Conservation (phyloP, 1,139 yeast species). For the Blastobotrys elegans region DNA sequence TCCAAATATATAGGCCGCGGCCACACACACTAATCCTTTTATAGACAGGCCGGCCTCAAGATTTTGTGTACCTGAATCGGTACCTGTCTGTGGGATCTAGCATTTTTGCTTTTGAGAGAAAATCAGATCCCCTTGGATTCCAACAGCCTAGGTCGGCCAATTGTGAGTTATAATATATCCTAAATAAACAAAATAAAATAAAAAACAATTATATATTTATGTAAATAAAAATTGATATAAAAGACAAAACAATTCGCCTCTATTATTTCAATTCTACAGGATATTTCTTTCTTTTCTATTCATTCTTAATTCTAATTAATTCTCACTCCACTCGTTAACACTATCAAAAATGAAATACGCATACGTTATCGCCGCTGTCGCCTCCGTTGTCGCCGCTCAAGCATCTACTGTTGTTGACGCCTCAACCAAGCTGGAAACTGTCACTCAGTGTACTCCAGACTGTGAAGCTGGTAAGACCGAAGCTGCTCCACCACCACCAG, state of each 20-base stretch:
- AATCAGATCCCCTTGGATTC: no score
- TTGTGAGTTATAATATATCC: no score
- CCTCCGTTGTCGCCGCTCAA: constrained; percentile 17
- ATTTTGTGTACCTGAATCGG: not conserved
- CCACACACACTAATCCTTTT: no score
- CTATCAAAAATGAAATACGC: constrained; percentile 18
- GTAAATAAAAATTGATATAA: no score
- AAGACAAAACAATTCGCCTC: not conserved
- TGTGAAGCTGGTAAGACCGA: constrained; percentile 18
- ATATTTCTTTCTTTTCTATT: not conserved
- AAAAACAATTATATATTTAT: no score
- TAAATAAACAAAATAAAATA: no score
- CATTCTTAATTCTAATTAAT: not conserved
- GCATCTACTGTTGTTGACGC: constrained; percentile 20
- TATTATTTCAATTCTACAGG: not conserved
- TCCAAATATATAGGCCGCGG: no score
- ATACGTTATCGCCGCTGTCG: constrained; percentile 20
- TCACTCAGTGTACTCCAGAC: constrained; percentile 17
- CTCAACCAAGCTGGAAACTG: constrained; percentile 20
- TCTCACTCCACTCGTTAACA: not conserved
- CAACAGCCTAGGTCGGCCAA: no score
- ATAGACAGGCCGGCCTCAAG: no score
- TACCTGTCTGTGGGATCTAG: no score
- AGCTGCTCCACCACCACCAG: constrained; percentile 7
- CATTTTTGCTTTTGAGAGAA: no score